Conservation (phyloP, 2,329 filamentous ascomycete genomes). For the Botrytis porri region DNA sequence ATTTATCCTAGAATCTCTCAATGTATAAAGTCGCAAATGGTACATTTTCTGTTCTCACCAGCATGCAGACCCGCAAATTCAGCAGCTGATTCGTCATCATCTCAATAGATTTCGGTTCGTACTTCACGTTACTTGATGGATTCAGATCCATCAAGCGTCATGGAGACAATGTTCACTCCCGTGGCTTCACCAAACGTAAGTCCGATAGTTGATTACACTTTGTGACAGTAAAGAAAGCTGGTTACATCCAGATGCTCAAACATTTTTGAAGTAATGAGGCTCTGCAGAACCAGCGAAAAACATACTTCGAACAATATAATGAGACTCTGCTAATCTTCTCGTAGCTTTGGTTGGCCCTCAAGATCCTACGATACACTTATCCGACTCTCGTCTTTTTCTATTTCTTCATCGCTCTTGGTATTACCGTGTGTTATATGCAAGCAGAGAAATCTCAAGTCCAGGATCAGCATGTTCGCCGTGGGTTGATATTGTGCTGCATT, state of each 20-base stretch:
- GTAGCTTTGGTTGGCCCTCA: constrained; percentile 29
- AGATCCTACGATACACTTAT: constrained; percentile 54
- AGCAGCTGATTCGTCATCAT: constrained; percentile 8
- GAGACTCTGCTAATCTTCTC: not conserved
- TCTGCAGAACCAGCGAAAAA: not conserved
- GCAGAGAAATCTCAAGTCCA: constrained; percentile 42
- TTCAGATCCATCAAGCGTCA: not conserved
- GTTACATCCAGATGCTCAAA: not conserved
- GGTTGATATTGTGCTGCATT: constrained; percentile 44
- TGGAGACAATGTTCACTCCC: constrained; percentile 1
- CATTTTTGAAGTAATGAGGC: not conserved
- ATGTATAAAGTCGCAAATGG: not conserved
- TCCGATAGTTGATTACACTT: not conserved
- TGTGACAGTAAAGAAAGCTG: not conserved
- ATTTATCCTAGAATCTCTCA: not conserved
- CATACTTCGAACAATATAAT: too few species aligned
- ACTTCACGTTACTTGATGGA: not conserved
- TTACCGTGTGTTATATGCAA: constrained; percentile 54
- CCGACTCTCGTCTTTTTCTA: constrained; percentile 56
- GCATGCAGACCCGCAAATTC: not conserved
- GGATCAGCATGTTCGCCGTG: constrained; percentile 43
- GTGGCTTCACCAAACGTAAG: constrained; percentile 5
- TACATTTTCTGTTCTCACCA: not conserved
- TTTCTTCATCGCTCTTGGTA: constrained; percentile 51
- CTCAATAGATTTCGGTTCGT: not conserved